phyloP scores from a whole-genome alignment of 257 asterid species.

The Hygrophila difformis region DNA sequence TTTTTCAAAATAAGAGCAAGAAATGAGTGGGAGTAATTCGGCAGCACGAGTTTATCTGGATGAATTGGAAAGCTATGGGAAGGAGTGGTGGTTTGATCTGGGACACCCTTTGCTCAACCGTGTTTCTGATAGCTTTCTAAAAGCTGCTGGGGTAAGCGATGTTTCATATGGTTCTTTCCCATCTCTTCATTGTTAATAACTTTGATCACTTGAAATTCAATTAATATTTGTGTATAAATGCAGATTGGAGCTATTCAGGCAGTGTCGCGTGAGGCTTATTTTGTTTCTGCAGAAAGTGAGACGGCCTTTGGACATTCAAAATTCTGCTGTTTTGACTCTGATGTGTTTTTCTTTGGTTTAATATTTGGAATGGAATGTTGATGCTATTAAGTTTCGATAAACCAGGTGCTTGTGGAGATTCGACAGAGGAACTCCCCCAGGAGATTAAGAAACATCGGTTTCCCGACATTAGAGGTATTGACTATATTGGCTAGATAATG shows the following conservation, averaged over 20 bases:
- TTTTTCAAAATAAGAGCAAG: not conserved
- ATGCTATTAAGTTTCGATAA: conserved; percentile 2
- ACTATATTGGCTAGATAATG: not conserved
- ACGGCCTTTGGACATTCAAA: not conserved
- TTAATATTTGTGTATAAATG: not conserved
- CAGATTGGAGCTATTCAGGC: conserved; percentile 89
- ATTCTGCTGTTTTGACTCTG: not conserved
- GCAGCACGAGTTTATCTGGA: conserved; percentile 59
- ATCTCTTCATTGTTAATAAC: not conserved
- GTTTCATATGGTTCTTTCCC: not conserved
- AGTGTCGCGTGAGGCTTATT: conserved; percentile 65
- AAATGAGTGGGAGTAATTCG: conserved; percentile 47
- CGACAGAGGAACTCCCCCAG: conserved; percentile 24
- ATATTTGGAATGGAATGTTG: not conserved
- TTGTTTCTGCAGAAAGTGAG: conserved; percentile 57
- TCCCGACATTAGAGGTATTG: conserved; percentile 49
- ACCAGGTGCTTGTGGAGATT: conserved; percentile 38
- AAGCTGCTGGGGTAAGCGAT: conserved; percentile 28
- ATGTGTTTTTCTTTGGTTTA: not conserved
- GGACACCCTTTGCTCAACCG: conserved; percentile 93
- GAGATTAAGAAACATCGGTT: conserved; percentile 34
- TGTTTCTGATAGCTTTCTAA: conserved; percentile 68
- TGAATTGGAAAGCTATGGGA: conserved; percentile 52
- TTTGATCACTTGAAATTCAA: not conserved
- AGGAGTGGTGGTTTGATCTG: conserved; percentile 49